phyloP scores from a whole-genome alignment of 176 grass and related monocot species.

The Thalia dealbata region DNA sequence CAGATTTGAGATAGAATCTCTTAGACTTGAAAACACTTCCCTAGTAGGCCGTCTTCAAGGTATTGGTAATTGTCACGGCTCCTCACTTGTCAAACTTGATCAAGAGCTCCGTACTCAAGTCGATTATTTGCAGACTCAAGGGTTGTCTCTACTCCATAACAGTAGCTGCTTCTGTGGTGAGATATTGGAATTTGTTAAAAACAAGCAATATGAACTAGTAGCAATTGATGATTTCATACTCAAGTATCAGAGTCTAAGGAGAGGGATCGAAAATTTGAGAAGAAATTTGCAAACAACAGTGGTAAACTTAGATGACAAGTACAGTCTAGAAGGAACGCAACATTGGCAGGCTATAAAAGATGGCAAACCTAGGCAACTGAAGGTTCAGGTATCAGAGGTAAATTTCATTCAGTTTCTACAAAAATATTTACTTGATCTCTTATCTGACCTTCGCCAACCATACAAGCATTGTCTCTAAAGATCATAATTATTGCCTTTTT shows the following conservation, averaged over 20 bases:
- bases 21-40: slow-evolving; percentile 70
- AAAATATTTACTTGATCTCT: neutral
- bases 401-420: neutral
- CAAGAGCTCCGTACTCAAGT: slow-evolving; percentile 45
- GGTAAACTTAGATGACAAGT: slow-evolving; percentile 38
- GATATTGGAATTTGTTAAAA: slow-evolving; percentile 49
- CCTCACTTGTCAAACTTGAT: slow-evolving; percentile 41
- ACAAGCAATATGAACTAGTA: slow-evolving; percentile 21
- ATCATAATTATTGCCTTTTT: neutral
- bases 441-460: neutral
- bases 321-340: slow-evolving; percentile 21
- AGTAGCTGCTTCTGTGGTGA: slow-evolving; percentile 35
- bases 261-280: slow-evolving; percentile 47
- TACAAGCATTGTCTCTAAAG: neutral
- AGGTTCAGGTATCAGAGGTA: slow-evolving; percentile 26
- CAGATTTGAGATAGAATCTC: slow-evolving; percentile 47
- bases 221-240: slow-evolving; percentile 35
- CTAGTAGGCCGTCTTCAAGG: slow-evolving; percentile 43
- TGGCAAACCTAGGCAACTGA: slow-evolving; percentile 9
- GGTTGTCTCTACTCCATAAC: slow-evolving; percentile 60
- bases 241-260: slow-evolving; percentile 56
- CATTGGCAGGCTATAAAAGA: neutral
- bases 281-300: slow-evolving; percentile 41
- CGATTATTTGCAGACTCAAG: slow-evolving; percentile 51
- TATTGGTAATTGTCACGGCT: slow-evolving; percentile 32